Evolutionary conservation across 2,329 filamentous ascomycete genomes (phyloP).

Genomic region (Colletotrichum sp.): DNA sequence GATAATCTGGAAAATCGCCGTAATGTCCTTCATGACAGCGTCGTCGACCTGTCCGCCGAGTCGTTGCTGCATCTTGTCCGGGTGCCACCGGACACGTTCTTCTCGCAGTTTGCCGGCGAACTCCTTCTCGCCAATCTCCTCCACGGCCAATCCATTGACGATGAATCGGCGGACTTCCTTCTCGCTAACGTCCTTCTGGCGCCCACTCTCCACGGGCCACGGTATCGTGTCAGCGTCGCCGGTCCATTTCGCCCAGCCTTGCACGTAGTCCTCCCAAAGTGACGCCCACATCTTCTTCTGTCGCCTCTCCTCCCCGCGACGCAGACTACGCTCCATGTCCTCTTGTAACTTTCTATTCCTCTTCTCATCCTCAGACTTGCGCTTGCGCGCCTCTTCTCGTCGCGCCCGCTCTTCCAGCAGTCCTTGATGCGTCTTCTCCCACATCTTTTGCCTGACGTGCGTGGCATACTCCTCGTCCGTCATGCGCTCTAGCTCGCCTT

Average conservation of each 20-base stretch:
- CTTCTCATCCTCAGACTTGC: slow-evolving; percentile 56
- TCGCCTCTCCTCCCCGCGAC: slow-evolving; percentile 68
- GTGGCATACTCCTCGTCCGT: slow-evolving; percentile 89
- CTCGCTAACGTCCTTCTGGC: slow-evolving; percentile 59
- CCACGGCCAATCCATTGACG: slow-evolving; percentile 47
- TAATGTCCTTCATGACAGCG: slow-evolving; percentile 78
- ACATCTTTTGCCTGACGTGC: slow-evolving; percentile 89
- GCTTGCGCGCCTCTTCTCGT: slow-evolving; percentile 57
- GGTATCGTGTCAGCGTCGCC: slow-evolving; percentile 49
- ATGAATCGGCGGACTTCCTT: slow-evolving; percentile 75
- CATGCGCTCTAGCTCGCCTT: slow-evolving; percentile 78
- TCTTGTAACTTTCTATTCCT: slow-evolving; percentile 41
- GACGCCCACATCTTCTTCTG: slow-evolving; percentile 58
- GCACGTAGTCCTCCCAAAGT: slow-evolving; percentile 69
- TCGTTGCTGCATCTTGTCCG: slow-evolving; percentile 94
- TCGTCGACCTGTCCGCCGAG: slow-evolving; percentile 77
- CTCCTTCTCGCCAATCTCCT: slow-evolving; percentile 48
- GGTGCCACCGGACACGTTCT: slow-evolving; percentile 94
- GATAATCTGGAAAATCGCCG: slow-evolving; percentile 88
- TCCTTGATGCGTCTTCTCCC: slow-evolving; percentile 90
- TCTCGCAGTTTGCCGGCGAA: slow-evolving; percentile 68
- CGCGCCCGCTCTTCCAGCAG: slow-evolving; percentile 77
- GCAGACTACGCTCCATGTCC: slow-evolving; percentile 74
- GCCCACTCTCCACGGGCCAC: slow-evolving; percentile 77
- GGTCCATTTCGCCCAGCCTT: slow-evolving; percentile 66